phyloP scores from a whole-genome alignment of 495 filamentous ascomycete genomes.

The Penicillium ucsense region DNA sequence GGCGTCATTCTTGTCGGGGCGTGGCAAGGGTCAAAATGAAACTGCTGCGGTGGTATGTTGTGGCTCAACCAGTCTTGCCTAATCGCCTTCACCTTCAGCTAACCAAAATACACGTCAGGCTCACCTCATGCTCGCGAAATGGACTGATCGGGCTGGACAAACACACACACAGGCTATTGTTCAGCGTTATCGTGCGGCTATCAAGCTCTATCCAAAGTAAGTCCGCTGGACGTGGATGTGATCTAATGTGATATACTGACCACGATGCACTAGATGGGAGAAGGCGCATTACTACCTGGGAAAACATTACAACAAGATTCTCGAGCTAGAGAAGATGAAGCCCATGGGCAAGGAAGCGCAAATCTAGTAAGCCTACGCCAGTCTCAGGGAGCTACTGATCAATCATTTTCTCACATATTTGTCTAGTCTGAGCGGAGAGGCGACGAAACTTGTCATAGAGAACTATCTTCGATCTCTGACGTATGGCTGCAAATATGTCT shows the following conservation, averaged over 20 bases:
- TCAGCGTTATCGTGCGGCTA: slow-evolving; percentile 66
- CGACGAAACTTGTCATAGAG: slow-evolving; percentile 79
- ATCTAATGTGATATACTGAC: too few species aligned
- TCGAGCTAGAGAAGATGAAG: slow-evolving; percentile 78
- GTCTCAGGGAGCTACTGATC: not conserved
- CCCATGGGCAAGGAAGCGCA: slow-evolving; percentile 53
- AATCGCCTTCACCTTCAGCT: not conserved
- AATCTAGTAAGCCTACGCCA: slow-evolving; percentile 31
- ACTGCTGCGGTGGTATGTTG: slow-evolving; percentile 33
- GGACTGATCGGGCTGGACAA: slow-evolving; percentile 87
- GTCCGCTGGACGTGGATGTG: not conserved
- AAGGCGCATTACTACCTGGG: slow-evolving; percentile 96
- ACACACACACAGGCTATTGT: slow-evolving; percentile 71
- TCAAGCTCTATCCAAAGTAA: slow-evolving; percentile 35
- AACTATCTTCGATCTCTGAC: slow-evolving; percentile 81
- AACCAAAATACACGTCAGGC: slow-evolving; percentile 34
- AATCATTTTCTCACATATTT: slow-evolving; percentile 1
- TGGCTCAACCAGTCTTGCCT: not conserved
- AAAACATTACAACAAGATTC: slow-evolving; percentile 92
- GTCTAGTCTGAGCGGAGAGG: slow-evolving; percentile 57
- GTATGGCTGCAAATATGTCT: slow-evolving; percentile 88
- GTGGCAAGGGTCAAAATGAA: slow-evolving; percentile 37
- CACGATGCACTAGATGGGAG: slow-evolving; percentile 56
- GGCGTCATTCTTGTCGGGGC: slow-evolving; percentile 19
- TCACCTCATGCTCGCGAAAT: slow-evolving; percentile 85